Conservation (phyloP, 331 rosid genomes). For the Telfairia occidentalis region DNA sequence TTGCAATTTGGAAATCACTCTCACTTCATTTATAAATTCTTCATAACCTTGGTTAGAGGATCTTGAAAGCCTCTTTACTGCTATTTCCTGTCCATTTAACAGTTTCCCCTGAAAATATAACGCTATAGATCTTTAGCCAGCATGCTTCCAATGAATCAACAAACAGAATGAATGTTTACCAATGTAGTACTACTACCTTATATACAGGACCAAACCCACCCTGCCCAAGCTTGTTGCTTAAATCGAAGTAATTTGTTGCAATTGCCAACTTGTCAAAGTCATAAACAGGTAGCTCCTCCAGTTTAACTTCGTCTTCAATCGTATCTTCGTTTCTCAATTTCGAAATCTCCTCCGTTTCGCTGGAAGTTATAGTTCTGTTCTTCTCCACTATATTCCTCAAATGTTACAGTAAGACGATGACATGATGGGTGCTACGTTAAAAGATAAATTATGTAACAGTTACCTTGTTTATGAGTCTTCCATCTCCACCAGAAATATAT, state of each 20-base stretch:
- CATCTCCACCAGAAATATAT: background rate
- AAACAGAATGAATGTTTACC: background rate
- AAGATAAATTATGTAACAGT: too few species aligned
- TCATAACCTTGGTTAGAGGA: conserved; percentile 36
- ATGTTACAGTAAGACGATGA: background rate
- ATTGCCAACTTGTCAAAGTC: conserved; percentile 14
- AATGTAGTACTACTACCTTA: conserved; percentile 23
- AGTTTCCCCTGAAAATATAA: conserved; percentile 22
- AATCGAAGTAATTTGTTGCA: conserved; percentile 29
- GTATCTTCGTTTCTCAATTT: background rate
- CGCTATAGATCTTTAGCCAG: background rate
- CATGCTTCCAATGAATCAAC: background rate
- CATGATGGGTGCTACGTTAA: too few species aligned
- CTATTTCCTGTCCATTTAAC: conserved; percentile 35
- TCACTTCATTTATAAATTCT: conserved; percentile 34
- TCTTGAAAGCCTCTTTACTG: conserved; percentile 34
- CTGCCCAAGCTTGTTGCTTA: conserved; percentile 27
- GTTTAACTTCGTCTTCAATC: background rate
- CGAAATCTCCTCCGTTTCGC: background rate
- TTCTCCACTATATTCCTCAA: background rate
- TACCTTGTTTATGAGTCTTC: background rate
- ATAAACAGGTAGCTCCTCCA: conserved; percentile 19
- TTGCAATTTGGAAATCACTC: conserved; percentile 35
- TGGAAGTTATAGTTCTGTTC: background rate
- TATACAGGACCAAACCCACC: conserved; percentile 47